Percentiles rank a stretch among this genome's conserved stretches.
Evolutionary conservation across 2,329 filamentous ascomycete species (phyloP).

Genomic region (Cladophialophora chaetospira): DNA sequence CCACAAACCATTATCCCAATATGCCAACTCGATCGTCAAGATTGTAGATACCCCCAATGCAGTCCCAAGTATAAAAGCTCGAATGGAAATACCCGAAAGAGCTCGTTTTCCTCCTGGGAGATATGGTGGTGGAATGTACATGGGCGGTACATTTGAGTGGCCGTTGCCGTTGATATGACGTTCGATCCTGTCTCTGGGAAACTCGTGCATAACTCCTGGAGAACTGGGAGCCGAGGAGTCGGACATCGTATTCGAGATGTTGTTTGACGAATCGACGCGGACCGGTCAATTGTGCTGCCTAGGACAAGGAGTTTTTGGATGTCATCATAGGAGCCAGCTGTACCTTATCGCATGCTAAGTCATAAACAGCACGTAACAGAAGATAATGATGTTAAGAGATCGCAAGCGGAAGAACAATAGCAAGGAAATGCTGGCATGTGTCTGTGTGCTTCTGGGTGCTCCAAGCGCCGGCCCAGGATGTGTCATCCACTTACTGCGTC

Average conservation of each 20-base stretch:
- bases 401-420: neutral
- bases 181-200: constrained; percentile 18
- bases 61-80: constrained; percentile 48
- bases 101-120: constrained; percentile 42
- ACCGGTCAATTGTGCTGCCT: too few relatives aligned
- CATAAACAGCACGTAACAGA: too few relatives aligned
- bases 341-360: too few relatives aligned
- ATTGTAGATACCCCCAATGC: constrained; percentile 41
- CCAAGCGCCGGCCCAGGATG: neutral
- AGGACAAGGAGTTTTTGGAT: too few relatives aligned
- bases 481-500: too few relatives aligned
- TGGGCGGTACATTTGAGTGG: neutral
- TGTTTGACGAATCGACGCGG: neutral
- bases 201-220: constrained; percentile 28
- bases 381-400: too few relatives aligned
- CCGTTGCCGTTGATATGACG: constrained; percentile 17
- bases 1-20: constrained; percentile 49
- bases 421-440: neutral
- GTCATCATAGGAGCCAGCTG: too few relatives aligned
- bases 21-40: constrained; percentile 36
- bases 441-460: neutral
- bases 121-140: constrained; percentile 28
- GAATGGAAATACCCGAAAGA: constrained; percentile 47
- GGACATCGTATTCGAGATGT: constrained; percentile 15
- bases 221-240: constrained; percentile 22